Evolutionary conservation across 2,329 filamentous ascomycete genomes (phyloP).

Genomic region (Fusarium sp.): DNA sequence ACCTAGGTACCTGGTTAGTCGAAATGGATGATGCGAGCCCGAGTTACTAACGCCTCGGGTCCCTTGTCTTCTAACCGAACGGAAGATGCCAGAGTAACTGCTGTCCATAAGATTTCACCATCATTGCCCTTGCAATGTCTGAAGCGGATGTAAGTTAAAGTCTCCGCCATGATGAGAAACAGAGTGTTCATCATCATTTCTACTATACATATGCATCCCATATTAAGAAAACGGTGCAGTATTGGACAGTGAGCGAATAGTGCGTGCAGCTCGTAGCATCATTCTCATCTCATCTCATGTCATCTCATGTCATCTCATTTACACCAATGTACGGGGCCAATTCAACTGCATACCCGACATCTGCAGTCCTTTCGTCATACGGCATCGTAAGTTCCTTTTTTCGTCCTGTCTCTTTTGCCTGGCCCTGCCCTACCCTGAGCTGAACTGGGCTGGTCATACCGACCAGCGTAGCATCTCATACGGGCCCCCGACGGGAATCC

Average conservation of each 20-base stretch:
- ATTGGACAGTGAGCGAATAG: background rate
- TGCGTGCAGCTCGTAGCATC: background rate
- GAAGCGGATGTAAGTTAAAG: background rate
- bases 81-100: background rate
- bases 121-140: background rate
- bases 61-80: background rate
- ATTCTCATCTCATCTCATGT: too few species aligned
- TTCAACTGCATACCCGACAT: constrained; percentile 16
- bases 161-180: background rate
- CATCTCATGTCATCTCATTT: constrained; percentile 9
- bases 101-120: background rate
- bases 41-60: background rate
- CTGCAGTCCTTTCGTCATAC: constrained; percentile 15
- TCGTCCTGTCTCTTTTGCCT: background rate
- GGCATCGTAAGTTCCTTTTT: background rate
- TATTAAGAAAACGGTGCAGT: background rate
- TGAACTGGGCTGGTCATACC: background rate
- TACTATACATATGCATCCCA: background rate
- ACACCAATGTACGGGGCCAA: background rate
- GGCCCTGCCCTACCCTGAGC: background rate
- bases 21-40: background rate
- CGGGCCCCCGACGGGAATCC: background rate
- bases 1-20: background rate
- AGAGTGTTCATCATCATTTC: background rate
- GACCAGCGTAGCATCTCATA: background rate